phyloP scores from a whole-genome alignment of 192 early-diverging fungal species.

The Globomyces pollinis-pini region DNA sequence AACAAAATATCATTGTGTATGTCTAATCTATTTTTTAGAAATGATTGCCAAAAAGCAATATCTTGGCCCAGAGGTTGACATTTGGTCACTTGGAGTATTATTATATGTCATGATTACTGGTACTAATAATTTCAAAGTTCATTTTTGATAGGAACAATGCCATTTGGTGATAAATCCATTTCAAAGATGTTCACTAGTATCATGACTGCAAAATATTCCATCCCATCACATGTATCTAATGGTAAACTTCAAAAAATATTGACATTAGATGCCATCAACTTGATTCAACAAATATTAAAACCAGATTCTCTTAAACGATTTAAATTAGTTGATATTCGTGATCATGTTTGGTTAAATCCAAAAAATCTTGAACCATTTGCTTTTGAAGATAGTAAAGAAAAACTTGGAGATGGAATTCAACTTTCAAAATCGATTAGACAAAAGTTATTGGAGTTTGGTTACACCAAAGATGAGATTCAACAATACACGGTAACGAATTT shows the following conservation, averaged over 20 bases:
- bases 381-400: too few relatives aligned
- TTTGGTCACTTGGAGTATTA: constrained; percentile 95
- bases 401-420: neutral
- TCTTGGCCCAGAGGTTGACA: constrained; percentile 91
- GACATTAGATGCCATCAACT: constrained; percentile 19
- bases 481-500: neutral
- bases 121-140: too few relatives aligned
- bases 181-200: constrained; percentile 41
- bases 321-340: constrained; percentile 28
- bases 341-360: constrained; percentile 33
- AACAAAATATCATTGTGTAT: constrained; percentile 1
- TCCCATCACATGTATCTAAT: constrained; percentile 24
- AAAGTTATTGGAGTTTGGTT: neutral
- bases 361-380: neutral
- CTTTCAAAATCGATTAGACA: neutral
- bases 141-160: too few relatives aligned
- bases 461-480: neutral
- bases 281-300: constrained; percentile 38
- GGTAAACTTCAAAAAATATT: constrained; percentile 17
- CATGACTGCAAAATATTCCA: constrained; percentile 26
- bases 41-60: constrained; percentile 70
- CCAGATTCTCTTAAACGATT: constrained; percentile 27
- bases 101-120: constrained; percentile 92
- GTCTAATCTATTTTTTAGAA: constrained; percentile 49
- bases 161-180: constrained; percentile 93